These are phyloP conservation scores for Tolypocladium tropicale DNA, from an alignment of 2,329 filamentous ascomycete species.

Conservation along the genomic window DNA sequence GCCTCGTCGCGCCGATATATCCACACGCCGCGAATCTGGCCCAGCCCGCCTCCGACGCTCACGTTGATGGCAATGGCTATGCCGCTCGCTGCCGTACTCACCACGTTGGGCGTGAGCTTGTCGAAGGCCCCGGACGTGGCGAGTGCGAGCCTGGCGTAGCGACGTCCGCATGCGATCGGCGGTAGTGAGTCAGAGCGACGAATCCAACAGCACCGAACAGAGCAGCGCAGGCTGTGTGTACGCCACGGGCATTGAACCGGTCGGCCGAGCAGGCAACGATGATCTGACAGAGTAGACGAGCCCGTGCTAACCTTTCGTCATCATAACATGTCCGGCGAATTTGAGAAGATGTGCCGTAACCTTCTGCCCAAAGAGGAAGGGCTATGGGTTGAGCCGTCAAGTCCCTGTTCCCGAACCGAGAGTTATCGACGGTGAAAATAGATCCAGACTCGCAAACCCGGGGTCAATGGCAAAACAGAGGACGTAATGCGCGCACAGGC, in stretches of 20 bases:
- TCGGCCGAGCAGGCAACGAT: constrained; percentile 50
- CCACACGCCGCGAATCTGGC: constrained; percentile 65
- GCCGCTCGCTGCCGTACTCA: constrained; percentile 53
- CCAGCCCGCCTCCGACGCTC: constrained; percentile 53
- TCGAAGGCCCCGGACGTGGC: constrained; percentile 58
- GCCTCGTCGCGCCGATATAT: constrained; percentile 59
- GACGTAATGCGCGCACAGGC: constrained; percentile 57
- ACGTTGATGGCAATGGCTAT: constrained; percentile 64
- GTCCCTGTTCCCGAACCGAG: constrained; percentile 37
- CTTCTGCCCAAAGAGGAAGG: constrained; percentile 53
- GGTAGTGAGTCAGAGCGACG: constrained; percentile 55
- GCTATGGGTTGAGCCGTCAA: constrained; percentile 56
- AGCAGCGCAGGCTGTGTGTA: constrained; percentile 32
- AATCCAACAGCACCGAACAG: constrained; percentile 38
- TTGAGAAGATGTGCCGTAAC: constrained; percentile 30
- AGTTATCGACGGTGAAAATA: constrained; percentile 53
- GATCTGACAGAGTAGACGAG: constrained; percentile 24
- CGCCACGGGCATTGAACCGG: constrained; percentile 42
- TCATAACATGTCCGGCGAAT: no score
- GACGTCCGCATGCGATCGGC: constrained; percentile 42
- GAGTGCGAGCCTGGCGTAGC: constrained; percentile 63
- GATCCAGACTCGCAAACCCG: constrained; percentile 48
- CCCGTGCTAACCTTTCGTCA: constrained; percentile 5
- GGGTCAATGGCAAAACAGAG: constrained; percentile 40
- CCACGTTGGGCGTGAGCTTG: constrained; percentile 61